Conservation (phyloP, 2,329 filamentous ascomycete genomes). For the Trichoderma sp. region DNA sequence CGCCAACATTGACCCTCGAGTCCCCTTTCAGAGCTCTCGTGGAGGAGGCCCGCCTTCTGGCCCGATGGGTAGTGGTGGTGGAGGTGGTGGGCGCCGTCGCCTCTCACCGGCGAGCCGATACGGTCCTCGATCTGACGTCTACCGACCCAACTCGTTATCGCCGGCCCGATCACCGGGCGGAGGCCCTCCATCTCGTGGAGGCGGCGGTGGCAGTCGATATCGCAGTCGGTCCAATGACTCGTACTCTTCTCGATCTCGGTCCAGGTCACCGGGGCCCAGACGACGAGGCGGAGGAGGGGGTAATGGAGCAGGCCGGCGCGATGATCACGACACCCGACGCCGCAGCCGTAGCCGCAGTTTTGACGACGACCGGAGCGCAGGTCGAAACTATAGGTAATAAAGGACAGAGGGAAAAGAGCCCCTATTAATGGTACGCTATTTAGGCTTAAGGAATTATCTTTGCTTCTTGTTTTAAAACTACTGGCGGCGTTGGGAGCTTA, state of each 20-base stretch:
- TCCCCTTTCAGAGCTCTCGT: conserved; percentile 40
- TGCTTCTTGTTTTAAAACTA: conserved; percentile 8
- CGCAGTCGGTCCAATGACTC: conserved; percentile 51
- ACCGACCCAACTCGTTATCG: conserved; percentile 64
- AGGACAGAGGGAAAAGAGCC: conserved; percentile 4
- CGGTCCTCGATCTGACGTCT: conserved; percentile 58
- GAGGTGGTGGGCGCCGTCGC: conserved; percentile 45
- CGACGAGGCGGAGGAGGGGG: conserved; percentile 35
- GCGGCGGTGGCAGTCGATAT: conserved; percentile 41
- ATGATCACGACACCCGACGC: conserved; percentile 41
- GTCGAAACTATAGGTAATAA: conserved; percentile 41
- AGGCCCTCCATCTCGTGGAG: conserved; percentile 43
- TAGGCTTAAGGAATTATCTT: neutral
- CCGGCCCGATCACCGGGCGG: conserved; percentile 49
- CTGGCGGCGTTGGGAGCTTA: conserved; percentile 18
- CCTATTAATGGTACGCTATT: neutral
- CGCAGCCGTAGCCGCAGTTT: conserved; percentile 57
- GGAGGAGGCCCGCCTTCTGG: conserved; percentile 39
- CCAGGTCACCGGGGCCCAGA: conserved; percentile 46
- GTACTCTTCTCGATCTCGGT: conserved; percentile 55
- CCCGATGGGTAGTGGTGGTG: conserved; percentile 36
- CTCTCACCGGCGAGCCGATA: conserved; percentile 44
- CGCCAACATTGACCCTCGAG: conserved; percentile 59
- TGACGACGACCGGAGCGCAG: conserved; percentile 46
- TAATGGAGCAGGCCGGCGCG: conserved; percentile 27